Percentiles rank a stretch among this genome's conserved stretches.
Conservation (phyloP, 164 flowering plant species). For the Malania oleifera region DNA sequence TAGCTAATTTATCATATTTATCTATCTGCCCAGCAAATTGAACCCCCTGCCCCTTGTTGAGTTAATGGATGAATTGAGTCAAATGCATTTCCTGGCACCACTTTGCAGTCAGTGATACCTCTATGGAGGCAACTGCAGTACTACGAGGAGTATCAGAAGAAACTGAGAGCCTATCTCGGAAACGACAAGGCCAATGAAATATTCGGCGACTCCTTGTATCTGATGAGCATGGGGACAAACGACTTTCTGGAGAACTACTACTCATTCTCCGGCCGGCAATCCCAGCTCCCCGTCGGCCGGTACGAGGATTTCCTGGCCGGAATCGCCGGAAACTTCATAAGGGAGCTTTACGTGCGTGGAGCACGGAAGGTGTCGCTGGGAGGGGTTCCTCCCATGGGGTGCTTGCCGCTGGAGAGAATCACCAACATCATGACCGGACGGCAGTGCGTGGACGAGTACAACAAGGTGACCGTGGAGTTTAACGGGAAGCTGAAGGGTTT, state of each 20-base stretch:
- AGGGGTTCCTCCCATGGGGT: constrained; percentile 5
- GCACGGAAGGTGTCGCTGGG: neutral
- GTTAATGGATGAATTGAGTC: too few species aligned
- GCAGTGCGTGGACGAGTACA: neutral
- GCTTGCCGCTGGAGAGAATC: constrained; percentile 7
- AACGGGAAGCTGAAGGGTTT: neutral
- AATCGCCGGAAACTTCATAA: neutral
- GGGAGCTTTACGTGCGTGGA: constrained; percentile 1
- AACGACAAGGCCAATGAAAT: constrained; percentile 1
- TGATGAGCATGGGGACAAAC: constrained; percentile 7
- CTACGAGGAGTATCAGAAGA: constrained; percentile 2
- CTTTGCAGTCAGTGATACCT: constrained; percentile 8
- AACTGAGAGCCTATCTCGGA: neutral
- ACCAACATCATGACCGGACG: neutral
- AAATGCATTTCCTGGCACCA: neutral
- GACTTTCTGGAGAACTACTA: constrained; percentile 9
- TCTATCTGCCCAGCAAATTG: too few species aligned
- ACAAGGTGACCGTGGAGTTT: neutral
- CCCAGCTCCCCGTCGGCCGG: neutral
- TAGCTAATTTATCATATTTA: too few species aligned
- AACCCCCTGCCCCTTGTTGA: too few species aligned
- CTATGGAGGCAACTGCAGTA: constrained; percentile 1
- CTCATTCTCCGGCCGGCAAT: neutral
- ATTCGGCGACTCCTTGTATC: neutral
- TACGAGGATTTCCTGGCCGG: constrained; percentile 1